Base-by-base conservation (phyloP, 2,329 filamentous ascomycete genomes). In the Exophiala dermatitidis region DNA sequence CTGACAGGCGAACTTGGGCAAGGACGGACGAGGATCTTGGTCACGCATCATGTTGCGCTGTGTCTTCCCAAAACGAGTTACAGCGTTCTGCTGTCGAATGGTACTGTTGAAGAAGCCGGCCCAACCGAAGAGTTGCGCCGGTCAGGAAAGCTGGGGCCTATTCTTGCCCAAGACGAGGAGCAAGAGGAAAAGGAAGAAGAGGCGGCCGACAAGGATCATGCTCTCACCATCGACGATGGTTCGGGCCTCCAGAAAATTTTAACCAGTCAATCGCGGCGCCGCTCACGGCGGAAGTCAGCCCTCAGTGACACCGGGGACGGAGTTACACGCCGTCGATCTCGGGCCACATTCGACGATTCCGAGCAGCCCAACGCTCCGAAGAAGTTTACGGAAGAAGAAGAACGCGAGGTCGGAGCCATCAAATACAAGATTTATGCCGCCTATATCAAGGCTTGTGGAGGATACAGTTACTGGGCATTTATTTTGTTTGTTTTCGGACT, bases 311-410 rank as follows among this genome's bases (percentile, higher is more conserved):
- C 9, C 30, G 52, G 47, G 19, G 46, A 50, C 8, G 48, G 52
- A 19, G 45, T 60, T 2, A 51, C 28, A 33, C 57, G 57, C 8
- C 53, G 53, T 37, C 56, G 53, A 37, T 48, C 55, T 49, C 50
- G 41, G 54, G 54, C 52, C 7, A 57, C 60, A 26, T 36, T 52
- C 50, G 57, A 59, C 12, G 40, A 54, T 48, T 51, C 65, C 54
- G 43, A 77, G 2, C 79, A 67, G 42, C 68, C 69, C 3, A 54
- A 61, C 3, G 54, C 67, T 4, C 77, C 81, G 0, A 82, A 82
- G 59, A 85, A 88, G 66, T 91, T 90, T 60, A 80, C 87, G 29
- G 83, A 89, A 64, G 86, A 89, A 2, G 88, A 93, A 67, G 73
- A 72, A n/a, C 78, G 83, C 52, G 85, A 88, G 64, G 78, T 78